Percentiles rank a stretch among this genome's conserved stretches.
Evolutionary conservation across 768 basidiomycete genomes (phyloP).

Genomic region (Ephemerocybe angulata): DNA sequence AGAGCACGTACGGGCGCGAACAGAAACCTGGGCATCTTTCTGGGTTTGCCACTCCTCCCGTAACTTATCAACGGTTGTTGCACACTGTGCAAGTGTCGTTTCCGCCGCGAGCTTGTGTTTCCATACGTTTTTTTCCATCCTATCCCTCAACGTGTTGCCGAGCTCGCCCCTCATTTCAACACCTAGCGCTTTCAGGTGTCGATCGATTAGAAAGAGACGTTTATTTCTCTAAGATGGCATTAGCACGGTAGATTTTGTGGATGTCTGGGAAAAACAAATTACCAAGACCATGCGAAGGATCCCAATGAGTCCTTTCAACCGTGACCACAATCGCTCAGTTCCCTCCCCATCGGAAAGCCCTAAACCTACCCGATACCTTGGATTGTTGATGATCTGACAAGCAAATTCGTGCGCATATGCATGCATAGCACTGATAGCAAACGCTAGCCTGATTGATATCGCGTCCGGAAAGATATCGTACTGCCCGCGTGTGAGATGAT

Average conservation of each 20-base stretch:
- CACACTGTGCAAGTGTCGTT: no score
- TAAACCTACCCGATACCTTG: constrained; percentile 22
- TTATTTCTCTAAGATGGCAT: no score
- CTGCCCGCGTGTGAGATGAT: constrained; percentile 11
- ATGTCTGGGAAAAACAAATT: constrained; percentile 10
- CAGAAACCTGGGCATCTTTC: no score
- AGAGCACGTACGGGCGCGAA: no score
- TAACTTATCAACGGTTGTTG: no score
- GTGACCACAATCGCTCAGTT: constrained; percentile 31
- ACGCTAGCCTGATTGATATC: constrained; percentile 18
- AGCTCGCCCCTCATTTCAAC: no score
- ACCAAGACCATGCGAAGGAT: constrained; percentile 31
- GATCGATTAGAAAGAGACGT: no score
- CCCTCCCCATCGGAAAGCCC: constrained; percentile 35
- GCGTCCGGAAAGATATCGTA: constrained; percentile 18
- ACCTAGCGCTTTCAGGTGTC: no score
- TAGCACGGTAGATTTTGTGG: neutral
- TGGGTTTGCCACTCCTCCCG: no score
- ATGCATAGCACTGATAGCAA: constrained; percentile 31
- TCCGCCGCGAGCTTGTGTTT: no score
- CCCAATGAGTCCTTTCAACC: constrained; percentile 29
- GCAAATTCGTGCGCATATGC: constrained; percentile 12
- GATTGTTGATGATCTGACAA: constrained; percentile 27
- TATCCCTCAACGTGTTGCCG: no score
- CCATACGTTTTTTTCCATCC: no score